Base-by-base conservation (phyloP, 192 early-diverging fungal species). In the Chytriomyces confervae region DNA sequence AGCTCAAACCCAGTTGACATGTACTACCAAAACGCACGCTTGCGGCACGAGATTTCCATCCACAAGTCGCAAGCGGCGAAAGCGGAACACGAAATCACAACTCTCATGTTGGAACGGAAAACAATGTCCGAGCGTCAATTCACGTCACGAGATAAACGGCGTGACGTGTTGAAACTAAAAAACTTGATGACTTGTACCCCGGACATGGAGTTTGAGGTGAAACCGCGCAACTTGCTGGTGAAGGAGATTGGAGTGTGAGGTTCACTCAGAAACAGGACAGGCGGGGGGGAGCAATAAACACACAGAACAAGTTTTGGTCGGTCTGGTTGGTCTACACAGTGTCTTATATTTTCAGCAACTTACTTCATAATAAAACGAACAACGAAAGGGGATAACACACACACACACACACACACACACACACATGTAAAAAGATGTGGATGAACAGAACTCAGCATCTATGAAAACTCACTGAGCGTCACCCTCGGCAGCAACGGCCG, bases 171-270 rank as follows among this genome's bases (percentile, higher is more conserved):
- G 47, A 8, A 63, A 18, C 68, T 80, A 2, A 61, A 67, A 36
- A 47, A 62, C 7, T 61, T 61, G 43, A 80, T 80, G 79, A 80
- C 73, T 1, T 80, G 79, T 61, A 76, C 79, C 7, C 79, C 79
- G 10, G 73, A 80, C 11, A 80, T 80, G 79, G 79, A 80, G 61
- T 80, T 80, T 61, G 47, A 74, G 63, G 46, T 74, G 13, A 61
- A 18, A 10, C 72, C 72, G 20, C 44, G 43, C 5, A 61, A 74
- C 47, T 47, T 68, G 5, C 44, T 68, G 13, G 46, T 68, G 43
- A 68, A 68, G 47, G 66, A 68, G 46, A 16, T 68, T n/a, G 66
- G 66, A n/a, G 44, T 68, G 9, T 68, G 62, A 64, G 36, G 36
- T 36, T 36, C 36, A 36, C 36, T 36, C 36, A 36, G 36, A 36